phyloP scores from a whole-genome alignment of 352 stramenopile species.

The Halophytophthora batemanensis region DNA sequence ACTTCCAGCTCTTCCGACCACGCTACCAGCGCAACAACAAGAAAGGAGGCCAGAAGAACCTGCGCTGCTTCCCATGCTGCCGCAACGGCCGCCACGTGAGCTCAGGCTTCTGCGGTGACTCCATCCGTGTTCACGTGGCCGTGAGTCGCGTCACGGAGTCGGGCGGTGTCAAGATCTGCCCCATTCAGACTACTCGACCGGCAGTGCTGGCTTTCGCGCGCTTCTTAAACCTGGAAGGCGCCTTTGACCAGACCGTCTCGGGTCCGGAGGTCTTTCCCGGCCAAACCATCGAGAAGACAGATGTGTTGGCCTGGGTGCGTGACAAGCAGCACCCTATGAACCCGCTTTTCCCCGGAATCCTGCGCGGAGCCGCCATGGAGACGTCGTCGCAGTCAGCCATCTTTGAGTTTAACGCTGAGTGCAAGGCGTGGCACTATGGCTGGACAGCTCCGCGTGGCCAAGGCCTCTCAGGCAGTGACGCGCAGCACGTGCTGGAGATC shows the following conservation, averaged over 20 bases:
- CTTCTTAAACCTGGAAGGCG: constrained; percentile 71
- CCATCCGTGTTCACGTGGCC: constrained; percentile 78
- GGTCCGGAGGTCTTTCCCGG: constrained; percentile 72
- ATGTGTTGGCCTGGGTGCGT: constrained; percentile 59
- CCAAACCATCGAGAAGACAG: constrained; percentile 71
- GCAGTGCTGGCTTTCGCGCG: constrained; percentile 65
- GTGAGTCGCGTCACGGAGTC: constrained; percentile 74
- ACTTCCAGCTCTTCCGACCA: constrained; percentile 75
- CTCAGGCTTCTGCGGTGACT: constrained; percentile 84
- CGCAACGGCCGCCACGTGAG: constrained; percentile 77
- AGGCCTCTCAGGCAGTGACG: constrained; percentile 70
- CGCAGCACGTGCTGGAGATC: constrained; percentile 74
- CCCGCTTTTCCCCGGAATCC: constrained; percentile 68
- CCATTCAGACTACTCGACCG: constrained; percentile 61
- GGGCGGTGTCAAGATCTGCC: constrained; percentile 79
- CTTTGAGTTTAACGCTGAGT: constrained; percentile 88
- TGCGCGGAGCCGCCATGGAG: constrained; percentile 76
- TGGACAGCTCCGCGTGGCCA: constrained; percentile 78
- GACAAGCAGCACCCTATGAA: constrained; percentile 80
- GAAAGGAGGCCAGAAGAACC: constrained; percentile 86
- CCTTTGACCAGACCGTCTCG: constrained; percentile 65
- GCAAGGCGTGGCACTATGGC: constrained; percentile 89
- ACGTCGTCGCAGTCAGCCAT: constrained; percentile 74
- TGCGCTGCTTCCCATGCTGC: constrained; percentile 86
- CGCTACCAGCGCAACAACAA: constrained; percentile 91